phyloP scores from a whole-genome alignment of 1,139 yeast species.

The Pneumocystis murina region DNA sequence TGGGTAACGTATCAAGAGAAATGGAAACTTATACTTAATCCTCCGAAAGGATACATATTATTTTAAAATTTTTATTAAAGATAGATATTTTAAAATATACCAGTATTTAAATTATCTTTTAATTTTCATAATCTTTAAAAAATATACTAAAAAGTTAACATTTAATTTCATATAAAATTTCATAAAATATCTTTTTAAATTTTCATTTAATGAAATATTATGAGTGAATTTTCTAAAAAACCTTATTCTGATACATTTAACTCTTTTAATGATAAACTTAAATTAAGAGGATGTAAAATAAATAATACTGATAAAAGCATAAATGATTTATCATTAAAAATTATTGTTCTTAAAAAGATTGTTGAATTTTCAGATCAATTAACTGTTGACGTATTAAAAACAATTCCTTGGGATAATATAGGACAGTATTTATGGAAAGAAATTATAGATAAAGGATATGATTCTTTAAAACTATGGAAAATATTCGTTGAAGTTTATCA shows the following conservation, averaged over 20 bases:
- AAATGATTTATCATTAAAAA: background rate
- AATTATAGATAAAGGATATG: background rate
- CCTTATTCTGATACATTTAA: background rate
- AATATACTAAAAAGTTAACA: too few species aligned
- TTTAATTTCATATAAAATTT: background rate
- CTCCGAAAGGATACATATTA: background rate
- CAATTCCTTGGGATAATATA: background rate
- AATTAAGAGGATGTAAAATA: background rate
- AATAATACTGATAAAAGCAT: background rate
- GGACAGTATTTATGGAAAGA: background rate
- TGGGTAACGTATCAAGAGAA: conserved; percentile 1
- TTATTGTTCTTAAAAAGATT: background rate
- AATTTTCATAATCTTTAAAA: background rate
- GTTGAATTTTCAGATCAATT: background rate
- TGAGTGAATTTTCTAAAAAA: background rate
- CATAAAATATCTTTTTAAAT: background rate
- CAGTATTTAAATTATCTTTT: background rate
- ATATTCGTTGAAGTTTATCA: background rate
- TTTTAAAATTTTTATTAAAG: background rate
- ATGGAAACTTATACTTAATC: background rate
- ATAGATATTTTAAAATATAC: background rate
- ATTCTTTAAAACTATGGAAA: background rate
- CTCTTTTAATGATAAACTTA: background rate
- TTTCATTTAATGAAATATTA: background rate
- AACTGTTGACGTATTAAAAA: background rate